A percentile compares a stretch with the other conserved stretches of the same genome.
Conservation (phyloP, 2,329 filamentous ascomycete species). For the Chrysosporium keratinophilum region DNA sequence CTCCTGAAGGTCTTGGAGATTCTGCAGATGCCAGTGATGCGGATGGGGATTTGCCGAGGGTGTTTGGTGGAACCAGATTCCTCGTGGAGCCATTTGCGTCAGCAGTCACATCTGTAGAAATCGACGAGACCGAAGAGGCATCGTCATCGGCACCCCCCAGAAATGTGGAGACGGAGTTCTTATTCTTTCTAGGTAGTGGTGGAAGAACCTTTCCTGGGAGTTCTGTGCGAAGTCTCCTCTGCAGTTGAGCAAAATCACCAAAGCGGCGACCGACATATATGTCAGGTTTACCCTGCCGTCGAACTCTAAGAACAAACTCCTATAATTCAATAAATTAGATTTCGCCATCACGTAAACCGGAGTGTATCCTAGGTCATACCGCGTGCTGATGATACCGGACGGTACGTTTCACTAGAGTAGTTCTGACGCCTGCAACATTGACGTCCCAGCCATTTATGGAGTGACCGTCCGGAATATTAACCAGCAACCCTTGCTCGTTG, state of each 20-base stretch:
- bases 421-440: constrained; percentile 82
- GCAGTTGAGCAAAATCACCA: constrained; percentile 71
- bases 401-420: constrained; percentile 70
- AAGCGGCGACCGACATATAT: constrained; percentile 76
- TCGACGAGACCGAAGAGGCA: constrained; percentile 67
- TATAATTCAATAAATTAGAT: constrained; percentile 26
- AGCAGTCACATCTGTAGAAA: constrained; percentile 54
- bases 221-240: constrained; percentile 70
- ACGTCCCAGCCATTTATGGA: constrained; percentile 94
- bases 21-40: constrained; percentile 20
- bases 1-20: constrained; percentile 32
- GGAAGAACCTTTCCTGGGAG: constrained; percentile 84
- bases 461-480: constrained; percentile 82
- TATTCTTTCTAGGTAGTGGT: constrained; percentile 84
- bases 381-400: constrained; percentile 86
- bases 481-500: constrained; percentile 77
- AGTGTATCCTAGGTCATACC: constrained; percentile 42
- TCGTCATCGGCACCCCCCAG: constrained; percentile 56
- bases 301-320: constrained; percentile 85
- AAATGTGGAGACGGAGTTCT: constrained; percentile 56
- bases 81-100: constrained; percentile 30
- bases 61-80: constrained; percentile 21
- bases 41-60: constrained; percentile 13
- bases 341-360: neutral
- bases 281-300: constrained; percentile 63